Evolutionary conservation across 257 asterid genomes (phyloP), one percentile per base, ranked within the genome.

Genomic region (Ehretia macrophylla): DNA sequence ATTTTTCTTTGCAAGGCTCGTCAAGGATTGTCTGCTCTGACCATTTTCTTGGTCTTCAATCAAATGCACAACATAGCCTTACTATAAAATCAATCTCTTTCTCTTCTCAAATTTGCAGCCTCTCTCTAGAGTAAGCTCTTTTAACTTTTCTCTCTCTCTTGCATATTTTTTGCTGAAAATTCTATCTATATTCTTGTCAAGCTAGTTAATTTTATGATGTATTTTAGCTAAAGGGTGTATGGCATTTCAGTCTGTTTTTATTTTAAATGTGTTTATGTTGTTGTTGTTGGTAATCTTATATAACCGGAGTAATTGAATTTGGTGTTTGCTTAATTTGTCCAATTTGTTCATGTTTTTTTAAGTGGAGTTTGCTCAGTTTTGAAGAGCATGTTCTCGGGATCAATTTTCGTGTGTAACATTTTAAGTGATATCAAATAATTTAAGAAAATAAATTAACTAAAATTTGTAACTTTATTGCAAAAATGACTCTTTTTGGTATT

Each of bases 81-180:
- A 77, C 16, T 42, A 10, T 10, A 10, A 56, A 61, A 19, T 74
- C 84, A 14, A 63, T 81, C 21, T 76, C 83, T 19, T 70, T 85
- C 69, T 72, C 90, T 56, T 85, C 95, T 60, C 82, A 67, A 62
- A 60, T 81, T 65, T 75, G 62, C 19, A 10, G 49, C 39, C 27
- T 70, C 48, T 66, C 81, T 39, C 46, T 81, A 63, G 79, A 62
- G 96, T 85, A 75, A 77, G 74, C 58, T 66, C 19, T 22, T 61
- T 14, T 19, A n/a, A 35, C 32, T 59, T 11, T 20, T 21, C 19
- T 40, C 53, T 37, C 62, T 8, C 27, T 17, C 5, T 55, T 22
- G 11, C 17, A 2, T 70, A 23, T 12, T n/a, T 12, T n/a, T 47
- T 57, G 17, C 44, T 21, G 52, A 4, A n/a, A 56, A 49, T 61